phyloP scores from a whole-genome alignment of 441 rosid genomes.

The Pelargonium fulgidum region DNA sequence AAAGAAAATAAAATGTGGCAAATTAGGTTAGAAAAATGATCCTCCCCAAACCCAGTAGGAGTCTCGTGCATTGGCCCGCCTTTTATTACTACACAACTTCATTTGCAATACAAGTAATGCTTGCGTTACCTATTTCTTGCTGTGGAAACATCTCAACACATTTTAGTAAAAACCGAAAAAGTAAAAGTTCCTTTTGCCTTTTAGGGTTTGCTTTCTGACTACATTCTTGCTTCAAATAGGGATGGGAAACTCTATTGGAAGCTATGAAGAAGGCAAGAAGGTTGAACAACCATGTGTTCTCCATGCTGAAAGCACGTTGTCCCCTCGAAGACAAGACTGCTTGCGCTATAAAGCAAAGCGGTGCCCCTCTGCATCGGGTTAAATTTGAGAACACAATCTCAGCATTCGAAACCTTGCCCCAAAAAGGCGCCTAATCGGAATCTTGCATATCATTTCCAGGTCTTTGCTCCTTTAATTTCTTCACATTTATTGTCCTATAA shows the following conservation, averaged over 20 bases:
- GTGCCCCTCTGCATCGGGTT: constrained; percentile 84
- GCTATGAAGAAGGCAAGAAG: constrained; percentile 97
- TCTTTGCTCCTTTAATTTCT: constrained; percentile 4
- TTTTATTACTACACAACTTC: too few relatives aligned
- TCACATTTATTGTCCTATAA: constrained; percentile 1
- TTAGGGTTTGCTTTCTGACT: constrained; percentile 7
- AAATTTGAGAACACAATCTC: constrained; percentile 95
- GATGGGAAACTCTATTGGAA: constrained; percentile 85
- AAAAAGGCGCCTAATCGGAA: constrained; percentile 54
- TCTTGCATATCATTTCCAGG: not conserved
- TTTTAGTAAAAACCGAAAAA: too few relatives aligned
- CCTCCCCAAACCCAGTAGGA: too few relatives aligned
- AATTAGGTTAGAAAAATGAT: not conserved
- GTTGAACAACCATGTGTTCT: constrained; percentile 93
- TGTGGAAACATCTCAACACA: too few relatives aligned
- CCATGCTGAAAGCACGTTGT: constrained; percentile 95
- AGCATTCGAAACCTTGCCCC: constrained; percentile 96
- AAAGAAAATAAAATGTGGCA: not conserved
- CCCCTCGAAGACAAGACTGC: constrained; percentile 95
- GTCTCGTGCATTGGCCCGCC: too few relatives aligned
- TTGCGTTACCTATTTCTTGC: too few relatives aligned
- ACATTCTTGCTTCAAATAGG: constrained; percentile 34
- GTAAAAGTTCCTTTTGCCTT: not conserved
- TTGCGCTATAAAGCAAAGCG: constrained; percentile 95
- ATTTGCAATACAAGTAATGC: too few relatives aligned